phyloP scores from a whole-genome alignment of 2,329 filamentous ascomycete genomes.

The Berkeleyomyces basicola region DNA sequence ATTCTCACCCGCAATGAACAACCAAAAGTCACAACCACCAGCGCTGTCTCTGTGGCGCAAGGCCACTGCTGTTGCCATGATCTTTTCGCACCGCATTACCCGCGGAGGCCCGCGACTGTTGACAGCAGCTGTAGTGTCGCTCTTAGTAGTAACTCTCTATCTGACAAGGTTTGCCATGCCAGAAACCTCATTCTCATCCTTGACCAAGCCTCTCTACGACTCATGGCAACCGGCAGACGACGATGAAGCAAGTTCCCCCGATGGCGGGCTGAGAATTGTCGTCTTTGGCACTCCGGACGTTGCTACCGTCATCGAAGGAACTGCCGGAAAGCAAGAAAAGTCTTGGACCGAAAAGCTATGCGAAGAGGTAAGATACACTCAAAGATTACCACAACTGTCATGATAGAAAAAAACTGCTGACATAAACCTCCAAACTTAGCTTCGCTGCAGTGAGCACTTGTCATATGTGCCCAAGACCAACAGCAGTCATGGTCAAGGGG shows the following conservation, averaged over 20 bases:
- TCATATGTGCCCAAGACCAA: slow-evolving; percentile 28
- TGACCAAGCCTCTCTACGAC: slow-evolving; percentile 11
- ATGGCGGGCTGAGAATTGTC: slow-evolving; percentile 29
- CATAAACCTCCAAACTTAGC: slow-evolving; percentile 19
- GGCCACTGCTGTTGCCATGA: slow-evolving; percentile 1
- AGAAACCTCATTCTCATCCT: slow-evolving; percentile 7
- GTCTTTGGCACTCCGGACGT: slow-evolving; percentile 34
- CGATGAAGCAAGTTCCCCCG: slow-evolving; percentile 16
- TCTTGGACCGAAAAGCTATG: slow-evolving; percentile 35
- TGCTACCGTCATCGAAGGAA: slow-evolving; percentile 21
- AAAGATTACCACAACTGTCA: neutral
- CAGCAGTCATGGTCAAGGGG: slow-evolving; percentile 20
- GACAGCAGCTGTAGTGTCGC: slow-evolving; percentile 17
- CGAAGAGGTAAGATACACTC: slow-evolving; percentile 24
- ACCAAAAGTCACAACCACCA: slow-evolving; percentile 3
- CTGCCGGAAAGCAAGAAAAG: slow-evolving; percentile 16
- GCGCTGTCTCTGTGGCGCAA: neutral
- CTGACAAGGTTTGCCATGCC: slow-evolving; percentile 14
- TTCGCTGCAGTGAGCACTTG: slow-evolving; percentile 29
- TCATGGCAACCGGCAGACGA: slow-evolving; percentile 17
- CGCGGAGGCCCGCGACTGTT: slow-evolving; percentile 22
- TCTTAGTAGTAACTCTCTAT: slow-evolving; percentile 19
- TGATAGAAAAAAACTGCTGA: neutral
- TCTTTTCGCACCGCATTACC: slow-evolving; percentile 27
- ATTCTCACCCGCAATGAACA: slow-evolving; percentile 2